Conservation (phyloP, 768 basidiomycete genomes). For the Phallus indusiatus region DNA sequence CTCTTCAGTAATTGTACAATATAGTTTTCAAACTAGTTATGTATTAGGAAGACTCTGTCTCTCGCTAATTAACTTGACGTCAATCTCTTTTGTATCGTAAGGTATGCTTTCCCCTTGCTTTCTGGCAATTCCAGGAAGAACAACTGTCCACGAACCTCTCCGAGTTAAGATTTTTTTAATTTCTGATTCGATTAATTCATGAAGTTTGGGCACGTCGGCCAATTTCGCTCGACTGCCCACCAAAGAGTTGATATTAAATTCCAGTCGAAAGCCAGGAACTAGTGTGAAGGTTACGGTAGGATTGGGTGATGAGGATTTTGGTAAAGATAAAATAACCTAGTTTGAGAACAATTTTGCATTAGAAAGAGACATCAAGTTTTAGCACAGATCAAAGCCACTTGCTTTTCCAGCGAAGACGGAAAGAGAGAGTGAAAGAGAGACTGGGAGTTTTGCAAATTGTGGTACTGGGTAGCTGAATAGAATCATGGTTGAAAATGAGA, state of each 20-base stretch:
- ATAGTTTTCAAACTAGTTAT: not conserved
- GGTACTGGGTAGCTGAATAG: slow-evolving; percentile 78
- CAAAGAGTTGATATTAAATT: slow-evolving; percentile 80
- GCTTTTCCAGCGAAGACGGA: slow-evolving; percentile 44
- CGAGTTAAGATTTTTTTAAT: slow-evolving; percentile 55
- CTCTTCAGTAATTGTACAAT: not conserved
- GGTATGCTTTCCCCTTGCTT: slow-evolving; percentile 11
- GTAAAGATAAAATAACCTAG: slow-evolving; percentile 58
- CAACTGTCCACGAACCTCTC: slow-evolving; percentile 56
- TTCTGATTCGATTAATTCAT: slow-evolving; percentile 86
- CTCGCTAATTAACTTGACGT: not conserved
- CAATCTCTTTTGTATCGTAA: not conserved
- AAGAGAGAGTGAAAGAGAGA: slow-evolving; percentile 70
- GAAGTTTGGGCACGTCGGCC: slow-evolving; percentile 93
- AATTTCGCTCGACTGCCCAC: slow-evolving; percentile 97
- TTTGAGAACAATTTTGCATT: slow-evolving; percentile 1
- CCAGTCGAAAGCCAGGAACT: slow-evolving; percentile 78
- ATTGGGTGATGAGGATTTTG: slow-evolving; percentile 39
- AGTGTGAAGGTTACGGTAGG: slow-evolving; percentile 65
- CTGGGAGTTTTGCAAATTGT: slow-evolving; percentile 74
- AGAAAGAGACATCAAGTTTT: not conserved
- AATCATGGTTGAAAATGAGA: slow-evolving; percentile 76
- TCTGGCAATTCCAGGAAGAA: slow-evolving; percentile 52
- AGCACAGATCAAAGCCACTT: not conserved
- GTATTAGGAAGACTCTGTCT: not conserved